Conservation (phyloP, 352 stramenopile genomes). For the Phytophthora multivora region DNA sequence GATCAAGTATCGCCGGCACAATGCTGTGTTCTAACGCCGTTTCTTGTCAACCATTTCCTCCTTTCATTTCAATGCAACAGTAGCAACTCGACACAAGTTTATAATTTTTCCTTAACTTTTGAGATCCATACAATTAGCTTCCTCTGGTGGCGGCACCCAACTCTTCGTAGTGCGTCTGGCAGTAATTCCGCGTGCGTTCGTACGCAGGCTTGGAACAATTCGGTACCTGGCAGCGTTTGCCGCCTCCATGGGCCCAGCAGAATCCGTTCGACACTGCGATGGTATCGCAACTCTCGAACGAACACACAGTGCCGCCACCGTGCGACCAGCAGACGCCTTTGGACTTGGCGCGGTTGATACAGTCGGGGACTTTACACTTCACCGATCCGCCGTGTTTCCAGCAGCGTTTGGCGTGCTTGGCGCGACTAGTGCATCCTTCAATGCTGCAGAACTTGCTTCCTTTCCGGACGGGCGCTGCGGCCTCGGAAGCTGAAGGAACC, state of each 20-base stretch:
- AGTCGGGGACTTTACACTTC: slow-evolving; percentile 60
- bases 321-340: slow-evolving; percentile 67
- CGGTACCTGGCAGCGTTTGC: slow-evolving; percentile 39
- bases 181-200: slow-evolving; percentile 46
- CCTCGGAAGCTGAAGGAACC: slow-evolving; percentile 3
- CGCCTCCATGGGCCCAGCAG: slow-evolving; percentile 42
- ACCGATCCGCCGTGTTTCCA: slow-evolving; percentile 63
- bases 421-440: slow-evolving; percentile 45
- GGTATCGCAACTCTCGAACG: slow-evolving; percentile 45
- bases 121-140: slow-evolving; percentile 3
- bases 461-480: slow-evolving; percentile 22
- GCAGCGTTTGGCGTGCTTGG: slow-evolving; percentile 57
- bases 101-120: slow-evolving; percentile 14
- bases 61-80: no score
- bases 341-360: slow-evolving; percentile 65
- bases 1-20: no score
- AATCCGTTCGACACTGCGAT: slow-evolving; percentile 59
- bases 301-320: slow-evolving; percentile 53
- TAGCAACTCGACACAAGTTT: slow-evolving; percentile 7
- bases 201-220: slow-evolving; percentile 46
- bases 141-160: neutral
- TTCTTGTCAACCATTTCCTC: no score
- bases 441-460: slow-evolving; percentile 59
- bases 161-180: slow-evolving; percentile 31
- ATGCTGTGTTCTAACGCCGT: no score